These are phyloP conservation scores for Iberis amara DNA, from an alignment of 441 rosid genomes.

Conservation along the genomic window DNA sequence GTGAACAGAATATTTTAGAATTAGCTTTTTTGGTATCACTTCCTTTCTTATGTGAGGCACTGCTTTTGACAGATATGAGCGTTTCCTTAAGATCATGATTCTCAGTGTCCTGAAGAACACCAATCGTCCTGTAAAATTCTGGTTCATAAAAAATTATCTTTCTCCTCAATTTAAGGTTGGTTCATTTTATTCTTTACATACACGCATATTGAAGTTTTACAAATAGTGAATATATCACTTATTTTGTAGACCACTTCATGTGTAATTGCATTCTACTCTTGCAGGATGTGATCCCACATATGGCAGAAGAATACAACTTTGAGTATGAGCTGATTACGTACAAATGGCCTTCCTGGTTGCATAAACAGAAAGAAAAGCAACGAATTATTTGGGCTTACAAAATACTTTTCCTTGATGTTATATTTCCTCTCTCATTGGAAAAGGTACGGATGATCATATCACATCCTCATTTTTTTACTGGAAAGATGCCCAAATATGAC, in stretches of 20 bases:
- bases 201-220: background rate
- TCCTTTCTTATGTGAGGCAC: constrained; percentile 18
- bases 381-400: constrained; percentile 98
- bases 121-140: constrained; percentile 85
- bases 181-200: constrained; percentile 6
- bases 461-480: constrained; percentile 19
- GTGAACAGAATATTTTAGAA: constrained; percentile 5
- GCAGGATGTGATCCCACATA: constrained; percentile 95
- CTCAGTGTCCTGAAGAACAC: constrained; percentile 91
- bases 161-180: constrained; percentile 96
- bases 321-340: constrained; percentile 90
- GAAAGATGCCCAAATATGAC: constrained; percentile 15
- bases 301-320: constrained; percentile 90
- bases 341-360: constrained; percentile 99
- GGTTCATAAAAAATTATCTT: constrained; percentile 99
- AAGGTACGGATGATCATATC: constrained; percentile 46
- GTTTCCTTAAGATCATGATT: constrained; percentile 95
- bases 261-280: constrained; percentile 12
- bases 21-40: constrained; percentile 1
- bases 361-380: constrained; percentile 98
- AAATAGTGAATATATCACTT: background rate
- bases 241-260: background rate
- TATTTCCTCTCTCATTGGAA: constrained; percentile 92
- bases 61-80: constrained; percentile 71
- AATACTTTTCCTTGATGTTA: constrained; percentile 95